Base-by-base conservation (phyloP, 768 basidiomycete species). In the Rubroboletus satanas region DNA sequence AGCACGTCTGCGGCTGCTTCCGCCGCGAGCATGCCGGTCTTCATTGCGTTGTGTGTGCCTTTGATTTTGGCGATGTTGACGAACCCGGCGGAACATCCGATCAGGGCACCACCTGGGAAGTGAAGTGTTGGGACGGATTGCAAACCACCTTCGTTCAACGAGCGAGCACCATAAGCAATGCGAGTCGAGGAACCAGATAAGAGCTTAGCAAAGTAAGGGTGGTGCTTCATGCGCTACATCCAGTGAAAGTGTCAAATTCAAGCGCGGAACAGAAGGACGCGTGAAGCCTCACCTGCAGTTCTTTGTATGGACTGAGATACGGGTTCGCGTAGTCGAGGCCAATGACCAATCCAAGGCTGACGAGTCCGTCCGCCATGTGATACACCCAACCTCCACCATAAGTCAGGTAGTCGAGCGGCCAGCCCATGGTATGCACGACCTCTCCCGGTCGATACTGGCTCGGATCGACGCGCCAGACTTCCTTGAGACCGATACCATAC, bases 41-140 rank as follows among this genome's bases (percentile, higher is more conserved):
- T 95, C 97, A 99, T 98, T 3, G 96, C 94, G 56, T 95, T 98
- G 69, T n/a, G n/a, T n/a, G n/a, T n/a, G n/a, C n/a, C n/a, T n/a
- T n/a, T n/a, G n/a, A n/a, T n/a, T n/a, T n/a, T n/a, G n/a, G n/a
- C n/a, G n/a, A n/a, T n/a, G n/a, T n/a, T n/a, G n/a, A n/a, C n/a
- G n/a, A n/a, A n/a, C n/a, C n/a, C n/a, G n/a, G n/a, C n/a, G n/a
- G n/a, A n/a, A n/a, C n/a, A n/a, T n/a, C n/a, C n/a, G n/a, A n/a
- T n/a, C n/a, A n/a, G n/a, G n/a, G n/a, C n/a, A n/a, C n/a, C n/a
- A n/a, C n/a, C n/a, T n/a, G n/a, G n/a, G n/a, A n/a, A n/a, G n/a
- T n/a, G n/a, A n/a, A n/a, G n/a, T n/a, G n/a, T n/a, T n/a, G n/a
- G n/a, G n/a, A n/a, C n/a, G n/a, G n/a, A n/a, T n/a, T n/a, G n/a